Evolutionary conservation across 2,329 filamentous ascomycete species (phyloP).

Genomic region (Epichloe brachyelytri): DNA sequence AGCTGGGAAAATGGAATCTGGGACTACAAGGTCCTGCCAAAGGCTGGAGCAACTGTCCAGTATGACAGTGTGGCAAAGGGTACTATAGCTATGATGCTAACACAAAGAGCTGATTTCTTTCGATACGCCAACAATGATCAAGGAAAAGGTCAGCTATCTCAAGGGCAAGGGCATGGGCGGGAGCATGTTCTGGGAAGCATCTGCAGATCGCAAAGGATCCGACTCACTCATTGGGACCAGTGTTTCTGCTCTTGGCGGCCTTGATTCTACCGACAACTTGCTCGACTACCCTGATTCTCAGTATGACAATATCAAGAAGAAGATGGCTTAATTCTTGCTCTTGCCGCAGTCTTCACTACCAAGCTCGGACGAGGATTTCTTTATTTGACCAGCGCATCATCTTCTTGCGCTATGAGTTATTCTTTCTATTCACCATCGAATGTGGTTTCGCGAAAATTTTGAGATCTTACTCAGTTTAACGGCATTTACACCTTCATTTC

Average conservation of each 20-base stretch:
- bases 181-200: conserved; percentile 79
- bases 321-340: conserved; percentile 9
- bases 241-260: conserved; percentile 25
- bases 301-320: conserved; percentile 39
- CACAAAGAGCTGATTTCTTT: conserved; percentile 56
- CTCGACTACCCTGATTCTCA: conserved; percentile 39
- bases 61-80: conserved; percentile 47
- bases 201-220: conserved; percentile 46
- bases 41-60: conserved; percentile 40
- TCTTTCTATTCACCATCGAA: not conserved
- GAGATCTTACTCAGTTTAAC: not conserved
- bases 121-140: conserved; percentile 48
- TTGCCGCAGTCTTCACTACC: not conserved
- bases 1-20: conserved; percentile 64
- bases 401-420: not conserved
- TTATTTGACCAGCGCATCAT: not conserved
- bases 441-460: not conserved
- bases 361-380: not conserved
- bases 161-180: conserved; percentile 51
- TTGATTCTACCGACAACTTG: conserved; percentile 35
- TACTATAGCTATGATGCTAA: conserved; percentile 57
- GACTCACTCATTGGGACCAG: conserved; percentile 46
- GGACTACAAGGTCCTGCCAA: conserved; percentile 70
- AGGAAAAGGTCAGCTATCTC: conserved; percentile 54
- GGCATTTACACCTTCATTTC: not conserved